These are phyloP conservation scores for Pichia kluyveri DNA, from an alignment of 805 yeast genomes.

Conservation along the genomic window DNA sequence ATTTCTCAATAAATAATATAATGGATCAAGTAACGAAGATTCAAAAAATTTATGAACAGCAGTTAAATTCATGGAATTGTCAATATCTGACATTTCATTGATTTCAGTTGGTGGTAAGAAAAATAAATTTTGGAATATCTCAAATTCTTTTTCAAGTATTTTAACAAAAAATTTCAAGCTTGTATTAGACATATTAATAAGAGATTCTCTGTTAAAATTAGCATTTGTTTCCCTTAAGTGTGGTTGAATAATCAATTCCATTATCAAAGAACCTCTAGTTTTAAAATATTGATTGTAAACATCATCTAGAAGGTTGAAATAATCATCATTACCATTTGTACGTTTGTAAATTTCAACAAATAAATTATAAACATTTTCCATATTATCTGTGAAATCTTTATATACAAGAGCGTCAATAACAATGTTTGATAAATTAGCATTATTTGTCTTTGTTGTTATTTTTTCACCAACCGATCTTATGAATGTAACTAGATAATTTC, in stretches of 20 bases:
- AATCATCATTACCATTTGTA: constrained; percentile 29
- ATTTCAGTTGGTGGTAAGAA: constrained; percentile 17
- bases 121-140: constrained; percentile 50
- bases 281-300: constrained; percentile 56
- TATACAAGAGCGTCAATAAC: background rate
- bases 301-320: constrained; percentile 58
- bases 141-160: constrained; percentile 51
- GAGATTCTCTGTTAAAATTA: constrained; percentile 18
- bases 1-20: constrained; percentile 63
- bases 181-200: constrained; percentile 56
- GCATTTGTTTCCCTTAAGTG: constrained; percentile 15
- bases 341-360: background rate
- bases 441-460: constrained; percentile 16
- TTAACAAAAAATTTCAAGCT: constrained; percentile 52
- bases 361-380: background rate
- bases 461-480: constrained; percentile 20
- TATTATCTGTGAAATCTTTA: background rate
- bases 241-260: constrained; percentile 26
- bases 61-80: constrained; percentile 23
- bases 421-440: background rate
- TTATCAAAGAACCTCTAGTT: constrained; percentile 42
- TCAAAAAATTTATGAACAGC: constrained; percentile 51
- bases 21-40: constrained; percentile 55
- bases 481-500: constrained; percentile 51
- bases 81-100: constrained; percentile 8